Percentiles rank a stretch among this genome's conserved stretches.
phyloP scores from a whole-genome alignment of 2,329 filamentous ascomycete species.

The Cyphellophora attinorum region DNA sequence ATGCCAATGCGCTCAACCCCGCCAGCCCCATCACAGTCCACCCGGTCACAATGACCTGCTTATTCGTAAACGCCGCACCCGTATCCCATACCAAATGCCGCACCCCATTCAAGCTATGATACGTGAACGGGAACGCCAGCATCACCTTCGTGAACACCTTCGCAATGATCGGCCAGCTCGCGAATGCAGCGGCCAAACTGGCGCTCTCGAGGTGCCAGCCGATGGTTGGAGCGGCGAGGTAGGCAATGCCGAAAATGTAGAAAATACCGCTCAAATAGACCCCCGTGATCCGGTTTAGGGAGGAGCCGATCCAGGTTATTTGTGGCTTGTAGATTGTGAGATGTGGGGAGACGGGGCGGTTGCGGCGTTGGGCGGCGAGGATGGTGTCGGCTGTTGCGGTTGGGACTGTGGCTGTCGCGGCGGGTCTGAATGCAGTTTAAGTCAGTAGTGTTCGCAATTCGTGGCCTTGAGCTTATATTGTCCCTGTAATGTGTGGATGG shows the following conservation, averaged over 20 bases:
- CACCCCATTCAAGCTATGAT: conserved; percentile 59
- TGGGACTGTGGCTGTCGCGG: conserved; percentile 40
- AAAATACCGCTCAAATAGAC: conserved; percentile 59
- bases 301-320: conserved; percentile 73
- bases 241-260: conserved; percentile 71
- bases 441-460: conserved; percentile 1
- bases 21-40: conserved; percentile 16
- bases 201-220: conserved; percentile 62
- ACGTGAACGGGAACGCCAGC: conserved; percentile 57
- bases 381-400: conserved; percentile 49
- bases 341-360: conserved; percentile 76
- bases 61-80: conserved; percentile 52
- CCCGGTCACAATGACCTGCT: conserved; percentile 43
- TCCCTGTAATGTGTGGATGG: background rate
- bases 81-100: conserved; percentile 65
- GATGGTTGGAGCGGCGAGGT: conserved; percentile 68
- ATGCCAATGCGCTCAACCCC: conserved; percentile 8
- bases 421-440: conserved; percentile 8
- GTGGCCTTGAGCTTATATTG: too few relatives aligned
- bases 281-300: conserved; percentile 78
- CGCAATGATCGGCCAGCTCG: conserved; percentile 46
- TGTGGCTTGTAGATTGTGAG: conserved; percentile 76
- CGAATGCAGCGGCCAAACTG: conserved; percentile 55
- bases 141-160: conserved; percentile 52
- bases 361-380: conserved; percentile 70